Percentiles rank a stretch among this genome's conserved stretches.
Evolutionary conservation across 1,139 yeast genomes (phyloP).

Genomic region (Suhomyces choctaworum): DNA sequence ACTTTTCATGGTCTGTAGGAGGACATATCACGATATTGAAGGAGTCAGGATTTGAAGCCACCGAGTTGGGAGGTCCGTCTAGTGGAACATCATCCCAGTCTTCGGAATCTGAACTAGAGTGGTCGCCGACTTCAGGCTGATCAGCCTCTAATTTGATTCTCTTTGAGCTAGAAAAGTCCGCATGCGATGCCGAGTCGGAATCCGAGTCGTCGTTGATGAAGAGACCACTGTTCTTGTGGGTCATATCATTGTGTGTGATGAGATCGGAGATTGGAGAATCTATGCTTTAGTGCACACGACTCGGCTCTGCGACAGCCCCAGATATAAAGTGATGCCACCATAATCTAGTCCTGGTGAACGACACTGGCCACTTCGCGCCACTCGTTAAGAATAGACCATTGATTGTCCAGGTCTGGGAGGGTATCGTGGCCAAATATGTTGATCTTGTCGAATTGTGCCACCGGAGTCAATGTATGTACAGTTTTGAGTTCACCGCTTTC

Average conservation of each 20-base stretch:
- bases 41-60: slow-evolving; percentile 2
- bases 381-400: slow-evolving; percentile 38
- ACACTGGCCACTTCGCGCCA: slow-evolving; percentile 35
- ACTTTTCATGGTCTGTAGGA: slow-evolving; percentile 3
- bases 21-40: slow-evolving; percentile 5
- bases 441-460: slow-evolving; percentile 33
- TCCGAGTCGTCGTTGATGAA: slow-evolving; percentile 10
- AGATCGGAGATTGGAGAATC: too few relatives aligned
- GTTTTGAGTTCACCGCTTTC: slow-evolving; percentile 22
- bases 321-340: too few relatives aligned
- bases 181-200: slow-evolving; percentile 4
- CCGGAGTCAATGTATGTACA: slow-evolving; percentile 30
- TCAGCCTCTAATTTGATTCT: slow-evolving; percentile 5
- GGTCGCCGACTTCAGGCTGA: slow-evolving; percentile 6
- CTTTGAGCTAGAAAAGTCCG: too few relatives aligned
- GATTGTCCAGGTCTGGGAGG: slow-evolving; percentile 30
- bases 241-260: too few relatives aligned
- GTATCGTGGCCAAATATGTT: slow-evolving; percentile 44
- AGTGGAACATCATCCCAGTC: slow-evolving; percentile 29
- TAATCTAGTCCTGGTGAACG: slow-evolving; percentile 24
- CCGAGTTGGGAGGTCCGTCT: neutral
- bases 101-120: slow-evolving; percentile 14
- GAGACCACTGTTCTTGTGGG: too few relatives aligned
- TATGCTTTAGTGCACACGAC: too few relatives aligned
- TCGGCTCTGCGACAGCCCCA: too few relatives aligned